These are phyloP conservation scores for Aspergillus novofumigatus DNA, from an alignment of 2,329 filamentous ascomycete genomes.

Conservation along the genomic window DNA sequence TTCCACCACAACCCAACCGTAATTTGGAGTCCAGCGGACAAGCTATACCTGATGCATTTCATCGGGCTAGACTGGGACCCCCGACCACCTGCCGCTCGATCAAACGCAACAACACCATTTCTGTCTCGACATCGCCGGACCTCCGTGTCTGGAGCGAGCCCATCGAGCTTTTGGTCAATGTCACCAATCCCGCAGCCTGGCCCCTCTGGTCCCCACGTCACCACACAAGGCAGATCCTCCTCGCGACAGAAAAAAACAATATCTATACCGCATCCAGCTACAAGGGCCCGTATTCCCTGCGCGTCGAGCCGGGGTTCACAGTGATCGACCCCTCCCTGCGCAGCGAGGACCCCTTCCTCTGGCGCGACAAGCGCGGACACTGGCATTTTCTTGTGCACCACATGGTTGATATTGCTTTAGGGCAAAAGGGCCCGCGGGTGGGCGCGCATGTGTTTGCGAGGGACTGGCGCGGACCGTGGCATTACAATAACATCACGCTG, in stretches of 20 bases:
- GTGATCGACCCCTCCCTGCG: conserved; percentile 6
- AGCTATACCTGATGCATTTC: conserved; percentile 43
- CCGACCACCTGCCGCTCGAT: conserved; percentile 12
- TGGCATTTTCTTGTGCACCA: conserved; percentile 34
- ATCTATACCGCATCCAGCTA: conserved; percentile 12
- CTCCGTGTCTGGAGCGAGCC: not conserved
- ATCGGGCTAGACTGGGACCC: conserved; percentile 39
- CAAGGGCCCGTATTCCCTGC: conserved; percentile 9
- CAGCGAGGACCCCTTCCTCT: conserved; percentile 35
- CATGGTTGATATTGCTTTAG: conserved; percentile 27
- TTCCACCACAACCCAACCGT: conserved; percentile 48
- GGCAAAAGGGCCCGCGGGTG: conserved; percentile 27
- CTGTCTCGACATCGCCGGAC: conserved; percentile 6
- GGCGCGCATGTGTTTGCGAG: conserved; percentile 32
- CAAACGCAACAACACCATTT: conserved; percentile 10
- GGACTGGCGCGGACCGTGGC: conserved; percentile 26
- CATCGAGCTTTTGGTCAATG: not conserved
- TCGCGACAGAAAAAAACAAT: conserved; percentile 10
- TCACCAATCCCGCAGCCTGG: conserved; percentile 10
- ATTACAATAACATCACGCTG: conserved; percentile 24
- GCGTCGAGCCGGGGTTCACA: conserved; percentile 3
- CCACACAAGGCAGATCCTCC: conserved; percentile 1
- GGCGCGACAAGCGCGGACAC: conserved; percentile 34
- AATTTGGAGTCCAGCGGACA: conserved; percentile 44
- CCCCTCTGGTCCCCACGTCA: conserved; percentile 5